phyloP scores from a whole-genome alignment of 1,139 yeast species.

The Debaryomyces sp. region DNA sequence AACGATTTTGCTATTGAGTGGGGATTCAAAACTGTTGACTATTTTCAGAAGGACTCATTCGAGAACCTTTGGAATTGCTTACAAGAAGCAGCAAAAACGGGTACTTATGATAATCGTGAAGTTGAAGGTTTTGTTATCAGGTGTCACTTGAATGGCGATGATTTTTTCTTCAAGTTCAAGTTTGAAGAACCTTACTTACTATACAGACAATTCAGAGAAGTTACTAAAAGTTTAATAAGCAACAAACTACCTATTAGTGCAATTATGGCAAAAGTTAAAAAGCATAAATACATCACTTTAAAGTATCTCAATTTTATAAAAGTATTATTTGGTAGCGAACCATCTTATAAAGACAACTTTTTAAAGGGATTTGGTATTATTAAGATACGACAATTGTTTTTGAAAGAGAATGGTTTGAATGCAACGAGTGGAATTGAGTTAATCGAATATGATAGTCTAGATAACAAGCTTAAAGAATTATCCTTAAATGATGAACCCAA shows the following conservation, averaged over 20 bases:
- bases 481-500: conserved; percentile 10
- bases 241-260: conserved; percentile 39
- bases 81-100: conserved; percentile 61
- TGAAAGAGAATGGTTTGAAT: conserved; percentile 41
- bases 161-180: conserved; percentile 85
- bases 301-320: conserved; percentile 70
- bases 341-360: conserved; percentile 48
- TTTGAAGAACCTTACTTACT: conserved; percentile 93
- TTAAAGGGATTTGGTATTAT: conserved; percentile 72
- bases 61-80: conserved; percentile 52
- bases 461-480: conserved; percentile 14
- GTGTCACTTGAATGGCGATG: conserved; percentile 38
- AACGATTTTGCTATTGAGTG: conserved; percentile 61
- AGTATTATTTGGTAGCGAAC: conserved; percentile 52
- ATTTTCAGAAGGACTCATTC: conserved; percentile 39
- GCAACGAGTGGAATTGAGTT: conserved; percentile 37
- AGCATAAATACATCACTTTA: conserved; percentile 62
- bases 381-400: conserved; percentile 61
- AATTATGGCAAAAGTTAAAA: conserved; percentile 40
- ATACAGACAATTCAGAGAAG: conserved; percentile 90
- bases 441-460: conserved; percentile 24
- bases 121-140: conserved; percentile 94
- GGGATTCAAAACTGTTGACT: conserved; percentile 69
- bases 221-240: conserved; percentile 63
- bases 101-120: conserved; percentile 70